Base-by-base conservation (phyloP, 805 yeast genomes). In the Candida parachauliodes region DNA sequence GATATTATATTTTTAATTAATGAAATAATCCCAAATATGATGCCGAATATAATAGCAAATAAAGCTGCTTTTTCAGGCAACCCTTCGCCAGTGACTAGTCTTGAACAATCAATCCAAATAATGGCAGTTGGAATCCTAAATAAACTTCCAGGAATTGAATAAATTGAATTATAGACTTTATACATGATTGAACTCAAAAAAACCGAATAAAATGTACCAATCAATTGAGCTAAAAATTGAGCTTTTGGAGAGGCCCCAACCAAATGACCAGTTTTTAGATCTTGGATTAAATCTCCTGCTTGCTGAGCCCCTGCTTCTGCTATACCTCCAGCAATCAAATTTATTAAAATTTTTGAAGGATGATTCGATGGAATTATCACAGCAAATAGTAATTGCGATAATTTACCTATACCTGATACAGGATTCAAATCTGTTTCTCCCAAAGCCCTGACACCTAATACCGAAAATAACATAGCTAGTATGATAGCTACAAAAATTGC, bases 261-360 rank as follows among this genome's bases (percentile, higher is more conserved):
- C 37, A 91, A 60, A 59, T 86, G 91, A 0, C 98, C 98, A 0
- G 98, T 89, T 57, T 93, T 93, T 49, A 91, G 69, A 62, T 93
- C 98, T 65, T 91, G 98, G 95, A 93, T 86, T 54, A 91, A 69
- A 61, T 91, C 98, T 21, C 98, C 98, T 2, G 98, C 97, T 62
- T 91, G 98, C 63, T 93, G 98, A 2, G 98, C 96, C 7, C 98
- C 98, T 0, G 98, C 97, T 63, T 91, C 98, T 1, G 98, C 94
- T 28, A 91, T 81, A 10, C 96, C 98, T 12, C 98, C 98, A 3
- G 97, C 96, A 1, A 91, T 83, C 34, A 91, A 66, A 54, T 91
- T 93, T 31, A 88, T 79, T 28, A 91, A 63, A 4, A 93, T 87
- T 8, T 88, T 77, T 2, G 94, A 88, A 1, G 94, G 94, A 41